Base-by-base conservation (phyloP, 2,329 filamentous ascomycete species). In the Trichoderma cornu-damae region DNA sequence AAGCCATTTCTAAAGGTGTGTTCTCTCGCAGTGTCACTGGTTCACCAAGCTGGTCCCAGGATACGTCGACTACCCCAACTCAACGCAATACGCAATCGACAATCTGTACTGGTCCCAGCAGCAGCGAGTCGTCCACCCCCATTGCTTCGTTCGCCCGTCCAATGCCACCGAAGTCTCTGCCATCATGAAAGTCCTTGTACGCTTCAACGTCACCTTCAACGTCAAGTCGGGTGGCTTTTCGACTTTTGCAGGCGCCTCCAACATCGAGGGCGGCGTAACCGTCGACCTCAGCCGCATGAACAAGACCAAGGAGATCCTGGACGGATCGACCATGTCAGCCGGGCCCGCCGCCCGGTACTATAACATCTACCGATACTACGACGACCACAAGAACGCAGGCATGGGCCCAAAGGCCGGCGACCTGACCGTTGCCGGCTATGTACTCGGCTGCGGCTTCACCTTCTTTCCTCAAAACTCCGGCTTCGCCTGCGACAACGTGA, bases 201-300 rank as follows among this genome's bases (percentile, higher is more conserved):
- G 16, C 2, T 32, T 48, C 22, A 32, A 59, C 14, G 62, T 44
- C 14, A 64, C 61, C 0, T 83, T 84, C 66, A 74, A 79, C 2
- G 72, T 79, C 59, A 77, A 77, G 35, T 70, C 73, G 43, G 79
- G 80, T n/a, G 80, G 81, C 1, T 80, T 83, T 66, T 75, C 73
- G 2, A 69, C 75, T 2, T 78, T 77, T 59, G 66, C 72, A 0
- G 73, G 72, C 3, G 70, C 71, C 1, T 75, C 76, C 6, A 82
- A 72, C 62, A 71, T 72, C 57, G 62, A 67, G 4, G 62, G 62
- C 12, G 72, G 76, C 12, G 65, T 79, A 4, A 72, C 73, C 3
- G 67, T 82, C 51, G 75, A 77, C 58, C 64, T 81, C n/a, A 65
- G 67, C 7, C 62, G 64, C 3, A 67, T 82, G 8, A 72, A 74